Conservation (phyloP, 345 rosid genomes). For the Angophora floribunda region DNA sequence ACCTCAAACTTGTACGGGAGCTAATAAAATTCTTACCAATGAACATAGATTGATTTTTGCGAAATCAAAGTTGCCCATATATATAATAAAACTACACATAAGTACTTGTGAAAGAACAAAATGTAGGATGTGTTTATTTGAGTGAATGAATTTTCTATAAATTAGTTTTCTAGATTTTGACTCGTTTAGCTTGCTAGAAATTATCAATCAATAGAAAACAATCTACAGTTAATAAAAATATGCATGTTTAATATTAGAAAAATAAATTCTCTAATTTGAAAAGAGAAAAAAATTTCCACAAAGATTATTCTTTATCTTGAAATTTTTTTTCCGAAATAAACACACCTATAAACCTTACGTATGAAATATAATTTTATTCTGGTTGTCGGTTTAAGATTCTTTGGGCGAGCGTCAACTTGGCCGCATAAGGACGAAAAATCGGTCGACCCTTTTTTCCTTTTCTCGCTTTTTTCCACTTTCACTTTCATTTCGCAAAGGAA, state of each 20-base stretch:
- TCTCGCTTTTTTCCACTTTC: background rate
- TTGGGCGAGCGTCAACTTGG: background rate
- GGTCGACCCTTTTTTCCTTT: background rate
- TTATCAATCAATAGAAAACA: fast-evolving
- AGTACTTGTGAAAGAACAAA: background rate
- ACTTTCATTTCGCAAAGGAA: background rate
- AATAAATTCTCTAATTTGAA: background rate
- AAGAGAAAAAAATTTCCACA: background rate
- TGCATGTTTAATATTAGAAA: background rate
- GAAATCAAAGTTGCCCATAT: background rate
- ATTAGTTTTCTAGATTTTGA: background rate
- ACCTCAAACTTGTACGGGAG: background rate
- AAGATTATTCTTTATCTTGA: background rate
- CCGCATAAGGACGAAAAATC: background rate
- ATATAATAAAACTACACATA: background rate
- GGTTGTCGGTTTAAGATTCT: background rate
- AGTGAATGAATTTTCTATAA: fast-evolving
- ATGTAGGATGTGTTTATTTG: background rate
- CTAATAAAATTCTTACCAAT: background rate
- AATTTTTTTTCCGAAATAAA: background rate
- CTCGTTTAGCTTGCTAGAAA: fast-evolving
- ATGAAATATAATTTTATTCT: background rate
- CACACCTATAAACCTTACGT: background rate
- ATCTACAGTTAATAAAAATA: background rate
- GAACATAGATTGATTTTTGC: background rate